phyloP scores from a whole-genome alignment of 2,329 filamentous ascomycete species.

The Shiraia sp. region DNA sequence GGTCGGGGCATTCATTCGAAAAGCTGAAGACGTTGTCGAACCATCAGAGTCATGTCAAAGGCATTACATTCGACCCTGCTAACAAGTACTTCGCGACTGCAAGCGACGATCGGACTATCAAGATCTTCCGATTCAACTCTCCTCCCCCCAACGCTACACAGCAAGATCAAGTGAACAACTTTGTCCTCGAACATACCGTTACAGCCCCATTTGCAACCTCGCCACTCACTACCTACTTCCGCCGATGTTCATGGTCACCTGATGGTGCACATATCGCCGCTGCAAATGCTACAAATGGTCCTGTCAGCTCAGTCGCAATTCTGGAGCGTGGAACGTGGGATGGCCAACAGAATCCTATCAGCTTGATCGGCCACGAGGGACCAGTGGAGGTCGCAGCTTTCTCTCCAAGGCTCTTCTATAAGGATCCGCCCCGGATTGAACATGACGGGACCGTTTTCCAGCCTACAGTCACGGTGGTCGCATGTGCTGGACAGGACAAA shows the following conservation, averaged over 20 bases:
- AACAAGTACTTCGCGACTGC: slow-evolving; percentile 99
- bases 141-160: slow-evolving; percentile 85
- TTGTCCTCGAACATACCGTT: slow-evolving; percentile 91
- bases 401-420: slow-evolving; percentile 84
- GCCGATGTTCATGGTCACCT: slow-evolving; percentile 95
- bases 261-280: slow-evolving; percentile 97
- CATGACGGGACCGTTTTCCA: slow-evolving; percentile 52
- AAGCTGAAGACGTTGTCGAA: slow-evolving; percentile 92
- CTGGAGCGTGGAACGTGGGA: slow-evolving; percentile 92
- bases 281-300: slow-evolving; percentile 94
- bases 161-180: slow-evolving; percentile 96
- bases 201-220: slow-evolving; percentile 84
- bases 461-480: slow-evolving; percentile 83
- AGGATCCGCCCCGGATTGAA: slow-evolving; percentile 62
- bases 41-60: slow-evolving; percentile 97
- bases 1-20: slow-evolving; percentile 97
- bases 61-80: slow-evolving; percentile 96
- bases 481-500: slow-evolving; percentile 95
- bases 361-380: slow-evolving; percentile 94
- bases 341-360: slow-evolving; percentile 69
- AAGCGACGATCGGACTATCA: slow-evolving; percentile 94
- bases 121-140: slow-evolving; percentile 92
- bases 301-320: slow-evolving; percentile 95
- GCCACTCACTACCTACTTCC: slow-evolving; percentile 94
- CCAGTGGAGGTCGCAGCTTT: slow-evolving; percentile 98